These are phyloP conservation scores for Candida nanaspora DNA, from an alignment of 805 yeast species.

Conservation along the genomic window DNA sequence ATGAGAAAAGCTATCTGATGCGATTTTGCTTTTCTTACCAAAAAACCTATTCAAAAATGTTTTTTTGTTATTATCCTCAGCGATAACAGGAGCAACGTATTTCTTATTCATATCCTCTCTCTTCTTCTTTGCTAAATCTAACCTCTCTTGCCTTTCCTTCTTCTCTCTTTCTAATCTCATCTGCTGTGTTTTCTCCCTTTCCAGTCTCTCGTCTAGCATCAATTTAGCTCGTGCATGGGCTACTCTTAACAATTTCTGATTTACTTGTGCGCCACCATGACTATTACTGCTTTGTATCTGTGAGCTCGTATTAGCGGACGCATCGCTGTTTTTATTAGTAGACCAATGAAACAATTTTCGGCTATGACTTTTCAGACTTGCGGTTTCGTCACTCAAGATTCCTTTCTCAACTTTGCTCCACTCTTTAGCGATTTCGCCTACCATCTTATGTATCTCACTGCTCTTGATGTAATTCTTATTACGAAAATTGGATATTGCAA, in stretches of 20 bases:
- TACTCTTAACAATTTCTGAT: constrained; percentile 13
- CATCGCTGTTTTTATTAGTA: background rate
- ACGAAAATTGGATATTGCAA: constrained; percentile 11
- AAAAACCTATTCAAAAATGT: constrained; percentile 19
- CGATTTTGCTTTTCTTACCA: constrained; percentile 21
- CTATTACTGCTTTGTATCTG: constrained; percentile 1
- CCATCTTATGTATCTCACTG: constrained; percentile 8
- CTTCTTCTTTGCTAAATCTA: constrained; percentile 10
- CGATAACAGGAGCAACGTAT: constrained; percentile 6
- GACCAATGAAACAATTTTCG: constrained; percentile 14
- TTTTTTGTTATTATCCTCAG: constrained; percentile 7
- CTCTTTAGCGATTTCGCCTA: constrained; percentile 8
- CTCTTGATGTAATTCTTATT: constrained; percentile 12
- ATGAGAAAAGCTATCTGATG: constrained; percentile 21
- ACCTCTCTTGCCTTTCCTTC: constrained; percentile 16
- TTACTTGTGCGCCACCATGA: constrained; percentile 15
- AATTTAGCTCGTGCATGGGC: constrained; percentile 12
- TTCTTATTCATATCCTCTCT: constrained; percentile 15
- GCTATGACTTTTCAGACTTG: constrained; percentile 1
- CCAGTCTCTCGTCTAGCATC: constrained; percentile 16
- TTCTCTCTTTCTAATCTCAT: constrained; percentile 12
- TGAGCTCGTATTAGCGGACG: no score
- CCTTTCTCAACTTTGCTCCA: constrained; percentile 25
- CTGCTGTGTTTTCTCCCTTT: constrained; percentile 7
- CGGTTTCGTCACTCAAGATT: constrained; percentile 4